Conservation (phyloP, 257 asterid species). For the Penstemon newberryi region DNA sequence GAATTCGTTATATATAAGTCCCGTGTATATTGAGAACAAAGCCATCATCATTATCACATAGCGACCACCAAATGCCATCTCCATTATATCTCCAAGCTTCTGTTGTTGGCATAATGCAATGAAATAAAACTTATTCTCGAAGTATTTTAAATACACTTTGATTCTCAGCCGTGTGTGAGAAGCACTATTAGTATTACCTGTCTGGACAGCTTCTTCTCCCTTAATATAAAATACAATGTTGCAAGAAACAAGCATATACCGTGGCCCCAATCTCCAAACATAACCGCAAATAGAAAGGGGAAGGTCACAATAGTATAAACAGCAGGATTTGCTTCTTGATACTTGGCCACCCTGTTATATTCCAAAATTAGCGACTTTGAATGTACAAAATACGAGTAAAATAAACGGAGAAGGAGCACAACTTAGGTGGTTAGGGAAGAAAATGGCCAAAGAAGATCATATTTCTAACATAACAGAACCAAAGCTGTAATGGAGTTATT, state of each 20-base stretch:
- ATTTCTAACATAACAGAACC: background rate
- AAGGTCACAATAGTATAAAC: conserved; percentile 61
- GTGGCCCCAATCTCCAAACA: conserved; percentile 80
- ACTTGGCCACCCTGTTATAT: conserved; percentile 55
- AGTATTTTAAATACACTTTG: conserved; percentile 1
- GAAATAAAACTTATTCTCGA: conserved; percentile 14
- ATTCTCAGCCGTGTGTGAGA: background rate
- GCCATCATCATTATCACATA: conserved; percentile 71
- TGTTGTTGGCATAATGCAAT: conserved; percentile 32
- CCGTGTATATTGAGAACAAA: conserved; percentile 66
- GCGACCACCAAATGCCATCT: conserved; percentile 74
- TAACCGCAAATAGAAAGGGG: conserved; percentile 68
- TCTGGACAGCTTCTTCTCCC: conserved; percentile 54
- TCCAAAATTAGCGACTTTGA: background rate
- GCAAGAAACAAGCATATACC: conserved; percentile 64
- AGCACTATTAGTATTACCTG: conserved; percentile 41
- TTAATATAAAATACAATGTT: conserved; percentile 46
- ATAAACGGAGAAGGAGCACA: background rate
- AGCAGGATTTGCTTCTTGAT: conserved; percentile 68
- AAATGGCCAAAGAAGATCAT: background rate
- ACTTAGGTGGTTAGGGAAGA: background rate
- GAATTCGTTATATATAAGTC: conserved; percentile 59
- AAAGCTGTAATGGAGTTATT: too few relatives aligned
- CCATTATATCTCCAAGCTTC: conserved; percentile 75
- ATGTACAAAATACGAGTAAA: conserved; percentile 11